Evolutionary conservation across 805 yeast species (phyloP).

Genomic region (Lipomyces sp.): DNA sequence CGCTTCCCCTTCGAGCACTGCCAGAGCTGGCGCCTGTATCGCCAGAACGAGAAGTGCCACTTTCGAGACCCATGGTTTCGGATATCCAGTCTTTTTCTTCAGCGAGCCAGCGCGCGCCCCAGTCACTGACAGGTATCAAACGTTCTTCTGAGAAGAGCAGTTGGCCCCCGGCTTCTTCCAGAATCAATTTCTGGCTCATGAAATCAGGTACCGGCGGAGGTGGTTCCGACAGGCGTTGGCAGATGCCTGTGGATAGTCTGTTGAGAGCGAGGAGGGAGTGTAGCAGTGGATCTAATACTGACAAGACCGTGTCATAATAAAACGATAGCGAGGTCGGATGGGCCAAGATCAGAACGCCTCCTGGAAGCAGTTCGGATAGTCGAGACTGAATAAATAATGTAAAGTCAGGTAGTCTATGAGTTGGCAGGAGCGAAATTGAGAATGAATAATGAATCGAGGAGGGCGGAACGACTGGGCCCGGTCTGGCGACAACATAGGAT

Average conservation of each 20-base stretch:
- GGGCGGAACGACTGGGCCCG: constrained; percentile 25
- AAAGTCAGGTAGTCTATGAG: constrained; percentile 38
- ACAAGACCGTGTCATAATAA: constrained; percentile 34
- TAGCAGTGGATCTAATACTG: constrained; percentile 39
- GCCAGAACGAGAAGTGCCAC: not conserved
- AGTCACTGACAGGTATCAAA: constrained; percentile 22
- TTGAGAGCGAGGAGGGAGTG: constrained; percentile 40
- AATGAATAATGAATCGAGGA: constrained; percentile 36
- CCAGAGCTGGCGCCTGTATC: not conserved
- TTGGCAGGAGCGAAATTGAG: constrained; percentile 38
- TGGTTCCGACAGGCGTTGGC: constrained; percentile 37
- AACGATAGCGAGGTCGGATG: constrained; percentile 39
- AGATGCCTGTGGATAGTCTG: constrained; percentile 37
- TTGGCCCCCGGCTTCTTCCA: constrained; percentile 26
- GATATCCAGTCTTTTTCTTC: constrained; percentile 39
- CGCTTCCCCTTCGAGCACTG: constrained; percentile 8
- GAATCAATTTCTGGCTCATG: constrained; percentile 23
- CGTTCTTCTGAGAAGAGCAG: constrained; percentile 26
- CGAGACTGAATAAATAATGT: constrained; percentile 30
- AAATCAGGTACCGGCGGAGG: constrained; percentile 35
- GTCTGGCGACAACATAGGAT: constrained; percentile 13
- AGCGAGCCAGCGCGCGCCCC: constrained; percentile 39
- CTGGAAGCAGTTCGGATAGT: constrained; percentile 36
- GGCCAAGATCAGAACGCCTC: constrained; percentile 38
- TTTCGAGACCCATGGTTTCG: constrained; percentile 16